These are phyloP conservation scores for Elsinoe batatas DNA, from an alignment of 2,329 filamentous ascomycete genomes.

Conservation along the genomic window DNA sequence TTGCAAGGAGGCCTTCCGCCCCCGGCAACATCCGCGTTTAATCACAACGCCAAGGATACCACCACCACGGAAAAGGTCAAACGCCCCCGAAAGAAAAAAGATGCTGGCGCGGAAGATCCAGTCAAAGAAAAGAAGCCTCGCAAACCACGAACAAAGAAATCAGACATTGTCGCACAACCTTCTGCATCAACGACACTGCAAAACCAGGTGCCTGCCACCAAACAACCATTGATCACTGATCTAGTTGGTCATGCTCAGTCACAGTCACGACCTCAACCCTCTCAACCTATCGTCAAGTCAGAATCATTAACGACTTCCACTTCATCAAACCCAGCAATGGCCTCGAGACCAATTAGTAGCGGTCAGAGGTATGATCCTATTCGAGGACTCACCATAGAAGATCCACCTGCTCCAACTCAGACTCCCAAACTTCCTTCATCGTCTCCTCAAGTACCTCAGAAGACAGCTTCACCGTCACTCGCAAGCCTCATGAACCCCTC, in stretches of 20 bases:
- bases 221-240: conserved; percentile 34
- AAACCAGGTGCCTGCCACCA: conserved; percentile 21
- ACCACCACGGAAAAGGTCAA: conserved; percentile 26
- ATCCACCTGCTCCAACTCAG: conserved; percentile 19
- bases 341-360: conserved; percentile 50
- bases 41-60: conserved; percentile 27
- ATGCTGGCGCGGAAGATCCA: conserved; percentile 25
- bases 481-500: conserved; percentile 61
- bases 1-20: conserved; percentile 27
- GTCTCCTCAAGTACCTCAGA: conserved; percentile 32
- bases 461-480: conserved; percentile 73
- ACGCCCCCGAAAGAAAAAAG: conserved; percentile 32
- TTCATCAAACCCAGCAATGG: conserved; percentile 28
- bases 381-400: conserved; percentile 49
- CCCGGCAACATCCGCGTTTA: conserved; percentile 27
- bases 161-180: conserved; percentile 18
- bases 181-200: conserved; percentile 16
- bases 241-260: conserved; percentile 25
- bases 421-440: conserved; percentile 19
- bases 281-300: conserved; percentile 9
- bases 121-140: conserved; percentile 36
- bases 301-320: conserved; percentile 23
- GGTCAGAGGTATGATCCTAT: conserved; percentile 87
- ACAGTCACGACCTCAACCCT: conserved; percentile 17
- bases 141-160: conserved; percentile 36